Conservation (phyloP, 106 monocot species). For the Xerophyta viscosa region DNA sequence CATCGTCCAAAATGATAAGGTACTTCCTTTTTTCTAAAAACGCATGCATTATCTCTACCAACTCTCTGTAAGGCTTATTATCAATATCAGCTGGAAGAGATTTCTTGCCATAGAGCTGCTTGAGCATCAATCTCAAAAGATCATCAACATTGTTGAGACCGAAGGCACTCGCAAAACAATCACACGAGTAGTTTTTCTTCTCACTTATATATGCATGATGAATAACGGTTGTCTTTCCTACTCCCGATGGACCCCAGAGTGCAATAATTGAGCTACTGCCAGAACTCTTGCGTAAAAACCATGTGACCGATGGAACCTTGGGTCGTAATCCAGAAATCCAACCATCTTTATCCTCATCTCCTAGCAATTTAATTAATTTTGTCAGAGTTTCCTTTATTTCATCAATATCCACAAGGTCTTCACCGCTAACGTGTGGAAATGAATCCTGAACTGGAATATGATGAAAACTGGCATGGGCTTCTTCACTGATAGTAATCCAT, state of each 20-base stretch:
- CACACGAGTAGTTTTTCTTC: not conserved
- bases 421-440: too few relatives aligned
- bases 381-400: not conserved
- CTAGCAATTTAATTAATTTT: not conserved
- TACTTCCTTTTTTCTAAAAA: constrained; percentile 10
- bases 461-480: too few relatives aligned
- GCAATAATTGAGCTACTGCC: constrained; percentile 5
- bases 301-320: too few relatives aligned
- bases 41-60: constrained; percentile 8
- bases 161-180: too few relatives aligned
- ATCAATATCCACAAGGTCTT: too few relatives aligned
- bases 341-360: not conserved
- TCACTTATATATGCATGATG: constrained; percentile 1
- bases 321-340: too few relatives aligned
- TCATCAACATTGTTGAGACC: not conserved
- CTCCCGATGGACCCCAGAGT: constrained; percentile 9
- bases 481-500: not conserved
- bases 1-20: constrained; percentile 36
- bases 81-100: not conserved
- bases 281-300: too few relatives aligned
- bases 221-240: constrained; percentile 11
- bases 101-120: too few relatives aligned
- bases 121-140: not conserved
- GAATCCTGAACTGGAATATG: too few relatives aligned
- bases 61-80: constrained; percentile 1